Base-by-base conservation (phyloP, 768 basidiomycete genomes). In the Mycena belliarum region DNA sequence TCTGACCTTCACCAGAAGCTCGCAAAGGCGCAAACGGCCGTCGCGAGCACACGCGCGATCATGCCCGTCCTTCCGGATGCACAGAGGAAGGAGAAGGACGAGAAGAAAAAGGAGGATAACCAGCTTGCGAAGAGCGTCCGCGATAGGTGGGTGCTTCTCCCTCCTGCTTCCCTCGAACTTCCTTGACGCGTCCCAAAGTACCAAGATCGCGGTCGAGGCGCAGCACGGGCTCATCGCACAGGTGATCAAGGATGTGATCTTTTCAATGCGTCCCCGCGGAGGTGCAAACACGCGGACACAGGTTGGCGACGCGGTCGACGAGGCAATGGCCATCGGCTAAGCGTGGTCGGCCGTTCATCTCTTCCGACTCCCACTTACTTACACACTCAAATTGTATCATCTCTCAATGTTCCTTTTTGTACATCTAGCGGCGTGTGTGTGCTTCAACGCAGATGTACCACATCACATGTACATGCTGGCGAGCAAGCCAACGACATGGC, bases 201-300 rank as follows among this genome's bases (percentile, higher is more conserved):
- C 85, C 38, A 94, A 91, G 66, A 93, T 98, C 52, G 87, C 94
- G 0, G 82, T 88, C 5, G 95, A 98, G 69, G 91, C 91, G 1
- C 93, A 96, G 64, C 95, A 98, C 64, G 95, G 94, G 2, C 83
- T 98, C 52, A 94, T 97, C 59, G 80, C 94, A 2, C 95, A 98
- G 69, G 86, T 96, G 6, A 80, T 98, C 69, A 98, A 98, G 70
- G 94, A 96, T 61, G 82, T 93, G 42, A 83, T 98, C 38, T 97
- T 98, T 69, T 93, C 91, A 12, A 78, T 77, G 73, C 76, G 79
- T 15, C 82, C 79, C 10, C 37, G 35, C 10, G 49, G 49, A 18
- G 38, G 5, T 12, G 29, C 29, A 6, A 12, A 12, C 7, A 6
- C 29, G 29, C 12, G 7, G 29, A 12, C 29, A 12, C 6, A 6